These are phyloP conservation scores for Rhodamnia rubescens DNA, from an alignment of 345 rosid species.

Conservation along the genomic window DNA sequence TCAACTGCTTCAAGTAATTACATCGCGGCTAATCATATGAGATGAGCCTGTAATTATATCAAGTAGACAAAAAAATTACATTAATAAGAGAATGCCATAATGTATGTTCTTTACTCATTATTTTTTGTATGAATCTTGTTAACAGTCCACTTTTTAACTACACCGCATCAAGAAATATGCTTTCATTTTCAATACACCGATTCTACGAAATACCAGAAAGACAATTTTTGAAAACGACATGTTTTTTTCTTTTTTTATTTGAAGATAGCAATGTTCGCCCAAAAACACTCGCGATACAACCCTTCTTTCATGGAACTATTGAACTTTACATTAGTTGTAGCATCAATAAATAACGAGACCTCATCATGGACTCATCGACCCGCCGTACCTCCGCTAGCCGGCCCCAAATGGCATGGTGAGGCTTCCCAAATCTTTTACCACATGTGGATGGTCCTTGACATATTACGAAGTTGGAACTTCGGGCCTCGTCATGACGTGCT, in stretches of 20 bases:
- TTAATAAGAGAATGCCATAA: background rate
- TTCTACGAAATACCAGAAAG: background rate
- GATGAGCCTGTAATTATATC: background rate
- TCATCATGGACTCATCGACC: background rate
- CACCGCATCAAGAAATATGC: background rate
- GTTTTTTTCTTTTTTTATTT: background rate
- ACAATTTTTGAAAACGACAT: background rate
- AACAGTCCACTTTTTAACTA: background rate
- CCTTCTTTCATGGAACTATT: background rate
- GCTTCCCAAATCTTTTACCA: background rate
- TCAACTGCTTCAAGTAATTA: background rate
- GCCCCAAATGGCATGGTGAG: no score
- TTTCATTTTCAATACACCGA: background rate
- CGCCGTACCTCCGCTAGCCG: background rate
- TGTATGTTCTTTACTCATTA: background rate
- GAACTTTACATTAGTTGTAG: background rate
- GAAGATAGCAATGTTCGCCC: background rate
- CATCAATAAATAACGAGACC: background rate
- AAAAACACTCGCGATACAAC: rapidly evolving
- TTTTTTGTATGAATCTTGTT: background rate
- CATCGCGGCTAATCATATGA: background rate
- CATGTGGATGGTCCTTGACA: background rate
- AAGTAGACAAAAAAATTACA: background rate
- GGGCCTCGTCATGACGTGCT: rapidly evolving
- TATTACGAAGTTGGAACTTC: background rate